Base-by-base conservation (phyloP, 345 rosid genomes). In the Eucalyptus pauciflora region DNA sequence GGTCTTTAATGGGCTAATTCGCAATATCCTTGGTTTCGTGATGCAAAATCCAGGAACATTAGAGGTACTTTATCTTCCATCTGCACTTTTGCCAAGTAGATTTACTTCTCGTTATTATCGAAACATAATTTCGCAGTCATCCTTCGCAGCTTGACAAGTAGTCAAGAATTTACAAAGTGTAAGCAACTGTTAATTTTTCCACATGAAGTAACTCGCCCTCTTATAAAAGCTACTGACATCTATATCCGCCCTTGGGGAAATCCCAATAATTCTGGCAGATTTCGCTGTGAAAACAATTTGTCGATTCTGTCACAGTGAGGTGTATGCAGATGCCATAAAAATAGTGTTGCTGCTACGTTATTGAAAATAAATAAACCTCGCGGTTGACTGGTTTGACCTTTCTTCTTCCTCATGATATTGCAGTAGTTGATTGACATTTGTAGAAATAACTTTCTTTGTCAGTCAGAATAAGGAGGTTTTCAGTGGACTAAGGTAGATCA, bases 41-140 rank as follows among this genome's bases (percentile, higher is more conserved):
- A 93, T 96, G 98, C 98, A 94, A 94, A 93, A 95, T 92, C 97
- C 98, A 87, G 98, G 97, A 67, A 94, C 94, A 88, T 91, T 91
- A 86, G 96, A 96, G 97, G 99, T 96, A 96, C 86, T 41, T 76
- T 22, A n/a, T 85, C 79, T 88, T 89, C 51, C 91, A 88, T 69
- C 71, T 46, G 45, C 85, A 17, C 76, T 56, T 45, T 46, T 85
- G 81, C 86, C 48, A 45, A 54, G 45, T 58, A 50, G 43, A 41
- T 48, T 31, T 37, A 52, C 27, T 87, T 50, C 54, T n/a, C 71
- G 41, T 76, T 76, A 41, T 76, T 76, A 37, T 76, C 14, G 6
- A 22, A 41, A 20, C 85, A 76, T 76, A 76, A 41, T 37, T 76
- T 76, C 7, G 29, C 85, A 76, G 27, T 41, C 48, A 76, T 37